Base-by-base conservation (phyloP, 805 yeast genomes). In the Debaryomyces tyrocola region DNA sequence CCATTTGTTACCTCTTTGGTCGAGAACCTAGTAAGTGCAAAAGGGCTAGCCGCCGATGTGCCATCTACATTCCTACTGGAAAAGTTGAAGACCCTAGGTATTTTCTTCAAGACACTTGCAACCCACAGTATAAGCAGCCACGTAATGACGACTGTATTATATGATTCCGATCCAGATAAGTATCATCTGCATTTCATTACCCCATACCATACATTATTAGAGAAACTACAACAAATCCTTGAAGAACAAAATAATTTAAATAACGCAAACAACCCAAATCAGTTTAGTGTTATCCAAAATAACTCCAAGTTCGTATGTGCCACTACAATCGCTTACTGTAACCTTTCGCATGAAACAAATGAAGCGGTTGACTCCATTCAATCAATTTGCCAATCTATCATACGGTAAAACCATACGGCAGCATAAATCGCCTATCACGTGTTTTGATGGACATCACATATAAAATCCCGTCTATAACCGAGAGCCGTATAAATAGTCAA, bases 261-360 rank as follows among this genome's bases (percentile, higher is more conserved):
- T 11, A 18, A 20, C 20, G 11, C 33, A 12, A 34, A 7, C 6
- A 12, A 20, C 8, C 17, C 11, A 31, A 31, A 14, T 31, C 42
- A 45, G 33, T 17, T 48, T 20, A 40, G 43, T 10, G 55, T 64
- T 0, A 43, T 70, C 34, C 40, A 48, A 11, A 70, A 70, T 48
- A 70, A 70, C 50, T 44, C 65, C 17, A 59, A 57, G 46, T 71
- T 63, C 48, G 60, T 70, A 28, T 60, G 67, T 28, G 71, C 59
- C 8, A 43, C 60, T 6, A 50, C 59, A 1, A 17, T 45, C 6
- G 35, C 41, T 9, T 43, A 46, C 10, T 33, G 48, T 20, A 33
- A 43, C n/a, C 40, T 37, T 20, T 6, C 40, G 8, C 15, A 10
- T 20, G 29, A 20, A 6, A 41, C 29, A 17, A 17, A 20, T 14